Conservation (phyloP, 139 green algal species). For the Choricystis sp. region DNA sequence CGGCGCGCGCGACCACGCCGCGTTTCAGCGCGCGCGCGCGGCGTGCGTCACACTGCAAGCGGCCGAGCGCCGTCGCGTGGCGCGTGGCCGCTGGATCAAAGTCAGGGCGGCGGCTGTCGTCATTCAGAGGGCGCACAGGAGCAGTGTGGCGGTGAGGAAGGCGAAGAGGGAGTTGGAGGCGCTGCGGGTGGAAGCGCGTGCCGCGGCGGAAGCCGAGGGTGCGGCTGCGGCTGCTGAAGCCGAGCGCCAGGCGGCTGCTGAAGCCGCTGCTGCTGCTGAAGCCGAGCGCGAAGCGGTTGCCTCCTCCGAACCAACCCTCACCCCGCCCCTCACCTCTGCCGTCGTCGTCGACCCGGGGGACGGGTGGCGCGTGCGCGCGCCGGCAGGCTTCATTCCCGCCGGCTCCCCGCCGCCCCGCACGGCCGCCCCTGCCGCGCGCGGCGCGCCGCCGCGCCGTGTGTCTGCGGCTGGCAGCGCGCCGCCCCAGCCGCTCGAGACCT, state of each 20-base stretch:
- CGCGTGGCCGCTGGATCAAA: conserved; percentile 11
- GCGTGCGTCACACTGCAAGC: conserved; percentile 24
- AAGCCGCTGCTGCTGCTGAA: no score
- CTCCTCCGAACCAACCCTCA: no score
- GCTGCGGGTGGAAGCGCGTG: conserved; percentile 12
- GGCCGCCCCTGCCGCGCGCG: no score
- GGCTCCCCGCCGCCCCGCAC: no score
- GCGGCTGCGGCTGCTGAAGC: conserved; percentile 13
- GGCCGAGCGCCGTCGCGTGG: conserved; percentile 13
- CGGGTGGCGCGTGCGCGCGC: no score
- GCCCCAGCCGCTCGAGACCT: conserved; percentile 56
- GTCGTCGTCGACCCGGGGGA: no score
- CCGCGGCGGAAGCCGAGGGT: conserved; percentile 5
- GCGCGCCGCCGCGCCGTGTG: no score
- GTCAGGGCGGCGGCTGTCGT: conserved; percentile 17
- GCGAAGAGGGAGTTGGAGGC: conserved; percentile 14
- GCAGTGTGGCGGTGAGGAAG: conserved; percentile 5
- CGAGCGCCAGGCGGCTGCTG: conserved; percentile 8
- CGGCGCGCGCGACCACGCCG: conserved; percentile 16
- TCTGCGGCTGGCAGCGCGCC: no score
- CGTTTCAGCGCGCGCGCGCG: conserved; percentile 11
- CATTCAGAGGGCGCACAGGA: conserved; percentile 27
- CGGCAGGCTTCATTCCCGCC: no score
- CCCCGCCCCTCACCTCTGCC: no score
- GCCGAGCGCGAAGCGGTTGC: no score